phyloP scores from a whole-genome alignment of 2,329 filamentous ascomycete species.

The Cercospora zeae-maydis region DNA sequence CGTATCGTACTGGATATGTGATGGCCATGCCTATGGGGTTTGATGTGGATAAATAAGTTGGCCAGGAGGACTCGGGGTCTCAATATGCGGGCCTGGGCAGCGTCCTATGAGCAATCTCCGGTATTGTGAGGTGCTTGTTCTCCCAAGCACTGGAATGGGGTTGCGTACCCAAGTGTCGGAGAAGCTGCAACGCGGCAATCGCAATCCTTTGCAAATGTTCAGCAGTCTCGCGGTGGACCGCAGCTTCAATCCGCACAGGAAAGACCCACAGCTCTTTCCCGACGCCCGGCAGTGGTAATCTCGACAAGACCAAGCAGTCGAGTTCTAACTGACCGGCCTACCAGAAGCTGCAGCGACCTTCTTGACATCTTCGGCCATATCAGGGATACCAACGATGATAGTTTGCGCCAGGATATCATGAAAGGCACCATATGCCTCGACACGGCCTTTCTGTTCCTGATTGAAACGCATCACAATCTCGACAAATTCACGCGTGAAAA shows the following conservation, averaged over 20 bases:
- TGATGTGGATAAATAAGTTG: neutral
- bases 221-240: neutral
- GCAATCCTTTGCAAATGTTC: neutral
- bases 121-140: neutral
- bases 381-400: constrained; percentile 57
- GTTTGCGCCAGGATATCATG: constrained; percentile 57
- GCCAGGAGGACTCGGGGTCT: neutral
- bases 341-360: constrained; percentile 48
- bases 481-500: constrained; percentile 64
- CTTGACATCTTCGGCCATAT: constrained; percentile 51
- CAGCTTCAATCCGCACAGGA: neutral
- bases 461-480: constrained; percentile 61
- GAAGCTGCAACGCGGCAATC: neutral
- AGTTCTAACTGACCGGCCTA: constrained; percentile 25
- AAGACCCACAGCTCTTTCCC: neutral
- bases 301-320: neutral
- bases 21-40: neutral
- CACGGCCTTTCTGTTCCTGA: constrained; percentile 59
- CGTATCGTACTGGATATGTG: neutral
- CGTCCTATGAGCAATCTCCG: no score
- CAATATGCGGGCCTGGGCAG: neutral
- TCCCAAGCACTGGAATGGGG: neutral
- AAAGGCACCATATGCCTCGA: constrained; percentile 57
- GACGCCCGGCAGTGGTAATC: neutral
- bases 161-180: neutral